Base-by-base conservation (phyloP, 495 filamentous ascomycete genomes). In the Podospora pseudocomata region DNA sequence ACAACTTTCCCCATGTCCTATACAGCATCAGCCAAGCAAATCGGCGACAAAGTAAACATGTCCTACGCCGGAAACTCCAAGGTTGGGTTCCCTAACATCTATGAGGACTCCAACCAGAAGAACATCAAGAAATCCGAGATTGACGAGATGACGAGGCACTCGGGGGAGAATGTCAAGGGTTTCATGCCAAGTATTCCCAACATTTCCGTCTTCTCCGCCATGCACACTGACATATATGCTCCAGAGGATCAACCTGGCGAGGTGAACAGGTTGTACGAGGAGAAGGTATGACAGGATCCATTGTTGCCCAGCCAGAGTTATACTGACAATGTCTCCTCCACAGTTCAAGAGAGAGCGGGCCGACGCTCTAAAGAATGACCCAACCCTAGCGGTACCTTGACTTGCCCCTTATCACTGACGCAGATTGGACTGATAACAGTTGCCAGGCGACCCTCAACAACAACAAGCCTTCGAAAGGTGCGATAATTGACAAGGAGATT, bases 401-500 rank as follows among this genome's bases (percentile, higher is more conserved):
- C 34, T 30, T 5, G 11, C n/a, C 6, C 16, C 44, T 60, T 27
- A 13, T 19, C 16, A 4, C 64, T 59, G n/a, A 53, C 32, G 23
- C 23, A 1, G 23, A 23, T 26, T 19, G 9, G 6, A 13, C 39
- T 26, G 18, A 27, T 5, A n/a, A 55, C 57, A 27, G 15, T 23
- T 13, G 20, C 26, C 34, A 76, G 74, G 73, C 73, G 6, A 68
- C 16, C 1, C 23, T 71, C 1, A 60, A 76, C 60, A 68, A 68
- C 26, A 75, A 72, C 69, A 66, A 66, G 57, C 75, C 75, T 1
- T 4, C 18, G 65, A 65, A 63, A 55, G 75, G 75, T 23, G 75
- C 73, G 20, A 60, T 62, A 5, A 75, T 72, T 27, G 75, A 76
- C 70, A 75, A 75, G 60, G 71, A 76, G 56, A 28, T 76, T 19